phyloP scores from a whole-genome alignment of 768 basidiomycete species.

The Suillus tomentosus region DNA sequence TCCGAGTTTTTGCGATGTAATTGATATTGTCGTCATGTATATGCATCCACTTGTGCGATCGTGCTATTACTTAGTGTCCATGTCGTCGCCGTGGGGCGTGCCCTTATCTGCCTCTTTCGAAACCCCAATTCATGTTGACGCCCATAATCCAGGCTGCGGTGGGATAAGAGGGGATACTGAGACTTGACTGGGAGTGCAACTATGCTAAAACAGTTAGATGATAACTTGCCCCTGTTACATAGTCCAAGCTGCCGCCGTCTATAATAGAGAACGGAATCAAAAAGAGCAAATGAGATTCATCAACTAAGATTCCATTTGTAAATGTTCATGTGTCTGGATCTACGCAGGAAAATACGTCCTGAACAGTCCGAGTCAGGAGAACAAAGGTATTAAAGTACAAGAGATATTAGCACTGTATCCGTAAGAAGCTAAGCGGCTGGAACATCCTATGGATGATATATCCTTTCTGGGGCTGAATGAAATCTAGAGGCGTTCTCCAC shows the following conservation, averaged over 20 bases:
- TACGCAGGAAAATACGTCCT: background rate
- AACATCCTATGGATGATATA: constrained; percentile 13
- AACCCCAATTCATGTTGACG: background rate
- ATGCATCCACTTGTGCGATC: too few relatives aligned
- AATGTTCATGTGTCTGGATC: background rate
- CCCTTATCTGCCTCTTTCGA: constrained; percentile 1
- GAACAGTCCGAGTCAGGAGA: background rate
- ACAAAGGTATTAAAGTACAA: background rate
- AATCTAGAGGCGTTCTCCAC: constrained; percentile 44
- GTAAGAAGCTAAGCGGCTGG: constrained; percentile 1
- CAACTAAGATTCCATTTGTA: background rate
- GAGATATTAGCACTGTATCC: background rate
- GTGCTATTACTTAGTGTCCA: background rate
- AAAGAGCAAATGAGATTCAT: background rate
- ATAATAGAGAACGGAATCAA: background rate
- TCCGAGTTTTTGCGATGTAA: background rate
- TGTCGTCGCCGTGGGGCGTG: background rate
- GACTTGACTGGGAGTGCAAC: too few relatives aligned
- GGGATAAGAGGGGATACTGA: background rate
- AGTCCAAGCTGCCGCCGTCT: background rate
- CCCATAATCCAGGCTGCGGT: background rate
- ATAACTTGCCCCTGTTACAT: background rate
- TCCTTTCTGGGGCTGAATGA: constrained; percentile 10
- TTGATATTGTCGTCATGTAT: background rate
- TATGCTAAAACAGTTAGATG: background rate